Evolutionary conservation across 148 eudicot genomes (phyloP).

Genomic region (Rhododendron simsii): DNA sequence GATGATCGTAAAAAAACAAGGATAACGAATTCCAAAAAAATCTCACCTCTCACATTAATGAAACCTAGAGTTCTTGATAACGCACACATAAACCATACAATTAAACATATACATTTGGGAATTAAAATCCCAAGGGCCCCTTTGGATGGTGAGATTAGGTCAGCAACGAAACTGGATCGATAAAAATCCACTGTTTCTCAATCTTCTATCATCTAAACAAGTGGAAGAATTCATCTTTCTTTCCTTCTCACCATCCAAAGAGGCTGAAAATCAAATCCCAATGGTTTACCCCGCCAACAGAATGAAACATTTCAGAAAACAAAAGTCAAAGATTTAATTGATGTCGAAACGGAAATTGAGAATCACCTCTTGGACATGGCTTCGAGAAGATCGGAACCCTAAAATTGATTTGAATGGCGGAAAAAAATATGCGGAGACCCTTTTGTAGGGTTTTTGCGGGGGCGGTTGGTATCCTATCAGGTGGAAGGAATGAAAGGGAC

Average conservation of each 20-base stretch:
- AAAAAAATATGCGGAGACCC: not conserved
- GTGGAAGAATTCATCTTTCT: not conserved
- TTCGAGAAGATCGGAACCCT: slow-evolving; percentile 8
- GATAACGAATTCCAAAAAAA: not conserved
- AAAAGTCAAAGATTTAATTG: not conserved
- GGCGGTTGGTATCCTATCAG: slow-evolving; percentile 7
- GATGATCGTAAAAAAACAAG: not conserved
- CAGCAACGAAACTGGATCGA: not conserved
- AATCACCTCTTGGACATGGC: slow-evolving; percentile 23
- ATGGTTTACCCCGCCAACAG: not conserved
- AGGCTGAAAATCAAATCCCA: not conserved
- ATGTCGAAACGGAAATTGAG: not conserved
- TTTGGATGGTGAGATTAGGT: not conserved
- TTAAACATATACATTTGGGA: not conserved
- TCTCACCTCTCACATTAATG: not conserved
- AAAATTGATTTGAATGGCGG: not conserved
- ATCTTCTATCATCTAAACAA: not conserved
- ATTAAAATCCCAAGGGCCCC: not conserved
- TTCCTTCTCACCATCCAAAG: not conserved
- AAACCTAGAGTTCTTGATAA: not conserved
- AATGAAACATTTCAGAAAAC: not conserved
- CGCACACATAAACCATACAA: not conserved
- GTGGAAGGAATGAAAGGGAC: not conserved
- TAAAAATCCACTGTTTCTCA: not conserved
- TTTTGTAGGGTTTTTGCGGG: slow-evolving; percentile 9